Percentiles rank a stretch among this genome's conserved stretches.
These are phyloP conservation scores for Arabis alpina DNA, from an alignment of 345 rosid genomes.

Conservation along the genomic window DNA sequence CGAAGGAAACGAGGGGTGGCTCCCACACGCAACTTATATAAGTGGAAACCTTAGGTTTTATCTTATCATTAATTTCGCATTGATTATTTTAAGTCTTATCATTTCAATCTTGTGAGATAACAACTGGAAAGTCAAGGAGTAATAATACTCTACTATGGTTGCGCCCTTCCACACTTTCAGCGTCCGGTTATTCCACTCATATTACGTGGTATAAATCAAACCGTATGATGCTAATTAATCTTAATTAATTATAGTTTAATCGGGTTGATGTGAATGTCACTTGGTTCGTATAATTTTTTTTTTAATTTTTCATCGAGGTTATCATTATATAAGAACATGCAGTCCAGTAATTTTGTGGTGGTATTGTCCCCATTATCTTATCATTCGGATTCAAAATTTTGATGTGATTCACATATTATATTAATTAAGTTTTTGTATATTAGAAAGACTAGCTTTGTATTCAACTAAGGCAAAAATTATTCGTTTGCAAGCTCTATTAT, in stretches of 20 bases:
- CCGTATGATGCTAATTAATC: slow-evolving; percentile 1
- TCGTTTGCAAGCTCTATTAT: neutral
- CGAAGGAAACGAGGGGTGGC: slow-evolving; percentile 37
- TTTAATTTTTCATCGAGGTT: neutral
- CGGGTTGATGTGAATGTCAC: neutral
- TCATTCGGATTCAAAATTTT: too few species aligned
- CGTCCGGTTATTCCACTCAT: slow-evolving; percentile 27
- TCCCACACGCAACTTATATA: slow-evolving; percentile 38
- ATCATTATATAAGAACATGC: neutral
- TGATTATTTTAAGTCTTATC: neutral
- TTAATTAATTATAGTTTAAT: neutral
- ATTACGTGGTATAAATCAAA: slow-evolving; percentile 32
- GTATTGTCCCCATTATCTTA: too few species aligned
- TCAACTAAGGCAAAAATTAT: neutral
- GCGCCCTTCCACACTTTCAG: slow-evolving; percentile 35
- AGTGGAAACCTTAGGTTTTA: slow-evolving; percentile 11
- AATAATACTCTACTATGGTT: slow-evolving; percentile 20
- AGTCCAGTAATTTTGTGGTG: too few species aligned
- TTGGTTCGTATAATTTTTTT: neutral
- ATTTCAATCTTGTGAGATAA: slow-evolving; percentile 25
- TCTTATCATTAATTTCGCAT: slow-evolving; percentile 4
- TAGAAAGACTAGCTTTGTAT: neutral
- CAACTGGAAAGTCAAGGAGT: slow-evolving; percentile 28
- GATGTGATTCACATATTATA: neutral
- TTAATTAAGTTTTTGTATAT: too few species aligned